Conservation (phyloP, 2,329 filamentous ascomycete genomes). For the Fusarium phyllophilum region DNA sequence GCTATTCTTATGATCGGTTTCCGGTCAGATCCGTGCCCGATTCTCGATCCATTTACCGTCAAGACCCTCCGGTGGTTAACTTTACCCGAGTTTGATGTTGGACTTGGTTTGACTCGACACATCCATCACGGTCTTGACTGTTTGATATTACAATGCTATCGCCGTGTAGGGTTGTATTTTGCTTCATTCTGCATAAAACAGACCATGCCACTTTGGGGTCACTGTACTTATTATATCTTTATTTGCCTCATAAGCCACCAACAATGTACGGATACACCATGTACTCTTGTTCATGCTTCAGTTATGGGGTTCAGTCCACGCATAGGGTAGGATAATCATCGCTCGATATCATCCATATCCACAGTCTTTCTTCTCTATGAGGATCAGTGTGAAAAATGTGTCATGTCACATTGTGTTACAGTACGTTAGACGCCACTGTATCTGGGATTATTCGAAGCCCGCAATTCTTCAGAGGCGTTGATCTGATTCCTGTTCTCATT, state of each 20-base stretch:
- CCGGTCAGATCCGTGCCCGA: conserved; percentile 9
- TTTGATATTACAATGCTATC: background rate
- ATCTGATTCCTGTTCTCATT: background rate
- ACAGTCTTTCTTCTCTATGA: background rate
- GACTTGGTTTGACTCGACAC: conserved; percentile 1
- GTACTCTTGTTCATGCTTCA: background rate
- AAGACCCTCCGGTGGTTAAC: background rate
- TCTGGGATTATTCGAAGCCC: background rate
- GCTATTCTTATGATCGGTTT: conserved; percentile 13
- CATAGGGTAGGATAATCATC: background rate
- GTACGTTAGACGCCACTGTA: background rate
- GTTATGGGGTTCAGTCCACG: background rate
- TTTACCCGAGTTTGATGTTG: conserved; percentile 4
- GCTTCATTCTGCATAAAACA: background rate
- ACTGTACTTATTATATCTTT: no score
- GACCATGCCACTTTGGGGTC: background rate
- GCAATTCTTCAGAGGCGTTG: background rate
- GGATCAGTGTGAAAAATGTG: background rate
- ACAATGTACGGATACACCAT: background rate
- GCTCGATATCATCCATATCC: background rate
- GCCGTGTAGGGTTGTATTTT: conserved; percentile 1
- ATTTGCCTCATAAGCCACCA: background rate
- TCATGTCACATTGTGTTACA: background rate
- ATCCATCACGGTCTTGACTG: background rate
- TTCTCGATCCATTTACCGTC: background rate